Percentiles rank a stretch among this genome's conserved stretches.
Conservation (phyloP, 192 early-diverging fungal genomes). For the Gryganskiella cystojenkinii region DNA sequence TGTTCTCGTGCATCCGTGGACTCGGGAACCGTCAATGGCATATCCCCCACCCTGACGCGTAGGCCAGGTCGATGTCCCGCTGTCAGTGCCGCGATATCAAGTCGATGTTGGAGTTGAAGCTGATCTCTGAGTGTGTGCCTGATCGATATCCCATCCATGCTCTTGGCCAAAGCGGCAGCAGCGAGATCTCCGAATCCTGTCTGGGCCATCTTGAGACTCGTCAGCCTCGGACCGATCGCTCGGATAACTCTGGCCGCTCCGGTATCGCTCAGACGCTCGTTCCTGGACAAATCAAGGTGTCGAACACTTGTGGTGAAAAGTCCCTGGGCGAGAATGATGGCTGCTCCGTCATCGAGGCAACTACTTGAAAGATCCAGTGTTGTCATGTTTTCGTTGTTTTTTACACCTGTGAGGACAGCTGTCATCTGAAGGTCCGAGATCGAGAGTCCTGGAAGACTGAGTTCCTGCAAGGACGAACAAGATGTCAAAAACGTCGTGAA, state of each 20-base stretch:
- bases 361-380: slow-evolving; percentile 32
- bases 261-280: slow-evolving; percentile 29
- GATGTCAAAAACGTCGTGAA: slow-evolving; percentile 22
- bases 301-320: slow-evolving; percentile 38
- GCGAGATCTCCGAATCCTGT: slow-evolving; percentile 51
- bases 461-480: slow-evolving; percentile 30
- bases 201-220: slow-evolving; percentile 44
- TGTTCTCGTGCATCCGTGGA: slow-evolving; percentile 9
- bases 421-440: slow-evolving; percentile 24
- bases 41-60: slow-evolving; percentile 1
- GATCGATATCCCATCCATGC: slow-evolving; percentile 51
- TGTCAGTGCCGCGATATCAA: slow-evolving; percentile 32
- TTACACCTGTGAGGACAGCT: slow-evolving; percentile 26
- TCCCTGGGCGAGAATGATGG: slow-evolving; percentile 43
- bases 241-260: slow-evolving; percentile 38
- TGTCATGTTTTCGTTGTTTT: not conserved
- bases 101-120: slow-evolving; percentile 34
- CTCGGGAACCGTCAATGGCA: not conserved
- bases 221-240: slow-evolving; percentile 30
- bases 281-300: slow-evolving; percentile 40
- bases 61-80: slow-evolving; percentile 39
- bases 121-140: slow-evolving; percentile 22
- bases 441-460: slow-evolving; percentile 24
- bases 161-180: slow-evolving; percentile 32
- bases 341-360: slow-evolving; percentile 31